These are phyloP conservation scores for Hypoxylon trugodes DNA, from an alignment of 495 filamentous ascomycete genomes.

Conservation along the genomic window DNA sequence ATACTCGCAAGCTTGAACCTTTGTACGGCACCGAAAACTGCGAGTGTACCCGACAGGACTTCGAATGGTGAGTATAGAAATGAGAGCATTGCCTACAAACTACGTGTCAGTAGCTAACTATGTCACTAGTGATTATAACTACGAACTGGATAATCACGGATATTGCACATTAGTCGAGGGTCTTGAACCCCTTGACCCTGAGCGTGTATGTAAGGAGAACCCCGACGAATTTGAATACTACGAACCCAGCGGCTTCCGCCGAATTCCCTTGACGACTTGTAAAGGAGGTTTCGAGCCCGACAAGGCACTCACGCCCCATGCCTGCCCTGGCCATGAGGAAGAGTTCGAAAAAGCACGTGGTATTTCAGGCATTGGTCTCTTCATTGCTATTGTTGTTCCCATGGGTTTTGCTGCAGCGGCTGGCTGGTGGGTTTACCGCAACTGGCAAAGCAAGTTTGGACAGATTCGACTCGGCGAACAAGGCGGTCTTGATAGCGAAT, in stretches of 20 bases:
- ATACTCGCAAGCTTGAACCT: constrained; percentile 70
- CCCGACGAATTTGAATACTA: constrained; percentile 75
- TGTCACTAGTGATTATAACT: constrained; percentile 86
- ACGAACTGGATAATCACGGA: constrained; percentile 74
- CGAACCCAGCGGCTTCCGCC: constrained; percentile 87
- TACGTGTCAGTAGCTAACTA: constrained; percentile 12
- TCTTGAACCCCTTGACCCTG: constrained; percentile 69
- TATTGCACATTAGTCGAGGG: constrained; percentile 79
- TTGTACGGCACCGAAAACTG: constrained; percentile 78
- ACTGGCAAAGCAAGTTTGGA: constrained; percentile 90
- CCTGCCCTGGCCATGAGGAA: constrained; percentile 80
- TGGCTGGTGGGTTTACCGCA: constrained; percentile 86
- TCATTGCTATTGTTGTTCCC: constrained; percentile 83
- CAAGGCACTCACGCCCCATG: constrained; percentile 58
- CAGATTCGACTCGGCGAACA: constrained; percentile 83
- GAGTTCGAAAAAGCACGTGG: constrained; percentile 79
- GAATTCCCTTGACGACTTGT: constrained; percentile 89
- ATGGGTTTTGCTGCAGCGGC: constrained; percentile 70
- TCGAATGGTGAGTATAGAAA: constrained; percentile 79
- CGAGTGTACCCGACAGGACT: constrained; percentile 82
- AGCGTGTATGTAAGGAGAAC: constrained; percentile 70
- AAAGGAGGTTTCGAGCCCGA: constrained; percentile 75
- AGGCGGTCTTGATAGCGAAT: constrained; percentile 66
- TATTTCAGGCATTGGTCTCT: constrained; percentile 76
- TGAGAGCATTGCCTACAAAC: not conserved